These are phyloP conservation scores for Coemansia asiatica DNA, from an alignment of 192 early-diverging fungal species.

Conservation along the genomic window DNA sequence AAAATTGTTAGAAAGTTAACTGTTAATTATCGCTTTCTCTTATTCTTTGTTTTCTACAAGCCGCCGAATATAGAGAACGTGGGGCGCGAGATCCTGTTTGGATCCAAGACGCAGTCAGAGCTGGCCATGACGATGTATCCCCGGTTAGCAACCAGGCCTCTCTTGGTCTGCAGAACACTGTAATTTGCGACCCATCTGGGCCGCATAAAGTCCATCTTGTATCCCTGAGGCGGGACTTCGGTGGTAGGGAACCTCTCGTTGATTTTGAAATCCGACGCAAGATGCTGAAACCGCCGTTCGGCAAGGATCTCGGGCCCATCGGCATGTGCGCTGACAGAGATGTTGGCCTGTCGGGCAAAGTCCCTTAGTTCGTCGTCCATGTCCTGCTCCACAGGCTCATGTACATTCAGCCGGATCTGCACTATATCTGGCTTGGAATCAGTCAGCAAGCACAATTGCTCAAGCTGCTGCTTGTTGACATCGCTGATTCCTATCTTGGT, in stretches of 20 bases:
- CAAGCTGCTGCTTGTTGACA: conserved; percentile 28
- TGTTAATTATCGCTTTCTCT: no score
- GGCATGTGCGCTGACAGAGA: conserved; percentile 39
- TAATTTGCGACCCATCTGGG: conserved; percentile 55
- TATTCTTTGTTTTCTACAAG: background rate
- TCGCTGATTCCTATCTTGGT: conserved; percentile 47
- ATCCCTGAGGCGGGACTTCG: conserved; percentile 45
- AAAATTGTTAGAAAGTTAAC: no score
- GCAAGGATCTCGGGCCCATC: conserved; percentile 36
- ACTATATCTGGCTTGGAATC: conserved; percentile 38
- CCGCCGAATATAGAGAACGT: background rate
- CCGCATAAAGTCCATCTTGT: conserved; percentile 51
- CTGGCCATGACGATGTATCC: conserved; percentile 56
- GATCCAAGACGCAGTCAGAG: conserved; percentile 50
- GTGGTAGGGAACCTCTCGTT: conserved; percentile 55
- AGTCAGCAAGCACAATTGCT: conserved; percentile 27
- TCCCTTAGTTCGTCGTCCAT: conserved; percentile 21
- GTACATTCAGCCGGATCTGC: conserved; percentile 28
- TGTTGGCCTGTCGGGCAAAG: conserved; percentile 21
- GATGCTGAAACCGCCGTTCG: conserved; percentile 41
- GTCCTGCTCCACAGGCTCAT: conserved; percentile 7
- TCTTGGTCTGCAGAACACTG: conserved; percentile 35
- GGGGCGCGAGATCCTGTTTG: conserved; percentile 26
- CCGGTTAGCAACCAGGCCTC: conserved; percentile 46
- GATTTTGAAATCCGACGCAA: conserved; percentile 45